Evolutionary conservation across 2,329 filamentous ascomycete genomes (phyloP).

Genomic region (Anisogramma anomala): DNA sequence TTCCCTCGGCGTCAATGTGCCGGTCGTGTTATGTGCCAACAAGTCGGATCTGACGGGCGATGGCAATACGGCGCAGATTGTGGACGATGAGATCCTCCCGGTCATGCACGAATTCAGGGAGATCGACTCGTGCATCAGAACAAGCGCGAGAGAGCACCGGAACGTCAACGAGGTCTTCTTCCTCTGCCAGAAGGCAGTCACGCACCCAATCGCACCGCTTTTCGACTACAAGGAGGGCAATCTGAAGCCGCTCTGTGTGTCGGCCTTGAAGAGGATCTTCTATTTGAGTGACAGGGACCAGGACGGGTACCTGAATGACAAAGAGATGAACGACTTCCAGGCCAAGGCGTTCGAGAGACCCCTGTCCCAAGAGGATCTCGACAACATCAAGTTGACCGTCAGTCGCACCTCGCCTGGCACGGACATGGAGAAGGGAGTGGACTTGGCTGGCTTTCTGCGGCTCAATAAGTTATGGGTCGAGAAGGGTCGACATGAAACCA

Average conservation of each 20-base stretch:
- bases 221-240: constrained; percentile 90
- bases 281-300: constrained; percentile 95
- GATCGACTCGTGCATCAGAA: constrained; percentile 94
- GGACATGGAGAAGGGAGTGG: constrained; percentile 59
- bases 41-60: constrained; percentile 80
- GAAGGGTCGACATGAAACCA: constrained; percentile 93
- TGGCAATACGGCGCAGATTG: constrained; percentile 67
- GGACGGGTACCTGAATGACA: constrained; percentile 81
- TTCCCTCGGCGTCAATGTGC: constrained; percentile 95
- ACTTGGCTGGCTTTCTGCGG: constrained; percentile 71
- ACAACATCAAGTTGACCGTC: constrained; percentile 84
- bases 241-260: constrained; percentile 79
- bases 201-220: constrained; percentile 87
- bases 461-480: constrained; percentile 95
- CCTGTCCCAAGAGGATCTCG: constrained; percentile 66
- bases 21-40: constrained; percentile 92
- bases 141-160: constrained; percentile 80
- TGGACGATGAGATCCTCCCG: constrained; percentile 95
- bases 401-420: constrained; percentile 54
- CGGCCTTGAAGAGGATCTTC: constrained; percentile 80
- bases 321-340: constrained; percentile 86
- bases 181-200: constrained; percentile 95
- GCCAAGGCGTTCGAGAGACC: constrained; percentile 84
- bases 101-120: constrained; percentile 98
- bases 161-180: constrained; percentile 97